Percentiles rank a stretch among this genome's conserved stretches.
These are phyloP conservation scores for Taphrina populina DNA, from an alignment of 1,139 yeast genomes.

Conservation along the genomic window DNA sequence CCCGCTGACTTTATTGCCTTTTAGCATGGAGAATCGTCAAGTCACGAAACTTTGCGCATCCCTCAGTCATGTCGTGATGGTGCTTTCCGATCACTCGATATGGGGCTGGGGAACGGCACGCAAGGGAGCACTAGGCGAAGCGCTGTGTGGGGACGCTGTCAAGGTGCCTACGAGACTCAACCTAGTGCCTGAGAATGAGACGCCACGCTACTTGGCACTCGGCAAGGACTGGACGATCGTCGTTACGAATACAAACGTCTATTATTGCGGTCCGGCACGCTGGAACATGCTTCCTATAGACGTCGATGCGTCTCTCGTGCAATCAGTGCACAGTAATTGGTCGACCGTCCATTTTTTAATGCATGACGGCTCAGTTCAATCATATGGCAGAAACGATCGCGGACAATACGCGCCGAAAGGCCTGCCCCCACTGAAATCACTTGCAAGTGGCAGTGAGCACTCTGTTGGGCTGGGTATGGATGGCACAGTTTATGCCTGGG, in stretches of 20 bases:
- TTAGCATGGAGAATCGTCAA: conserved; percentile 34
- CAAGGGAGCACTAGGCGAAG: conserved; percentile 62
- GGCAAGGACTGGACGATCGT: conserved; percentile 32
- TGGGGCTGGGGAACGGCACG: conserved; percentile 84
- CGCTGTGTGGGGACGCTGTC: neutral
- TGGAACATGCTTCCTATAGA: neutral
- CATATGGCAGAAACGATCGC: conserved; percentile 75
- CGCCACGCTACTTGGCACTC: neutral
- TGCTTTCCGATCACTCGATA: conserved; percentile 49
- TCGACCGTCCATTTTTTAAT: conserved; percentile 61
- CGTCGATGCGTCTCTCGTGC: conserved; percentile 1
- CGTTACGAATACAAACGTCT: neutral
- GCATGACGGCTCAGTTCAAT: conserved; percentile 44
- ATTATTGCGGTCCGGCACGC: conserved; percentile 4
- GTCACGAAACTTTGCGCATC: conserved; percentile 51
- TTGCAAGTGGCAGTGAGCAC: conserved; percentile 81
- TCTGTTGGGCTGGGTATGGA: conserved; percentile 53
- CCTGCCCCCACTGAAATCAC: conserved; percentile 36
- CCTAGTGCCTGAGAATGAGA: neutral
- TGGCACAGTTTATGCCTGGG: conserved; percentile 68
- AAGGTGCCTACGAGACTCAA: conserved; percentile 10
- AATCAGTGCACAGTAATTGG: conserved; percentile 56
- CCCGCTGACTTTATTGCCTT: neutral
- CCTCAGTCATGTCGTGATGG: conserved; percentile 58
- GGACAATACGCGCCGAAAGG: conserved; percentile 56